Percentiles rank a stretch among this genome's conserved stretches.
These are phyloP conservation scores for Ophiocordyceps camponoti-floridani DNA, from an alignment of 2,329 filamentous ascomycete genomes.

Conservation along the genomic window DNA sequence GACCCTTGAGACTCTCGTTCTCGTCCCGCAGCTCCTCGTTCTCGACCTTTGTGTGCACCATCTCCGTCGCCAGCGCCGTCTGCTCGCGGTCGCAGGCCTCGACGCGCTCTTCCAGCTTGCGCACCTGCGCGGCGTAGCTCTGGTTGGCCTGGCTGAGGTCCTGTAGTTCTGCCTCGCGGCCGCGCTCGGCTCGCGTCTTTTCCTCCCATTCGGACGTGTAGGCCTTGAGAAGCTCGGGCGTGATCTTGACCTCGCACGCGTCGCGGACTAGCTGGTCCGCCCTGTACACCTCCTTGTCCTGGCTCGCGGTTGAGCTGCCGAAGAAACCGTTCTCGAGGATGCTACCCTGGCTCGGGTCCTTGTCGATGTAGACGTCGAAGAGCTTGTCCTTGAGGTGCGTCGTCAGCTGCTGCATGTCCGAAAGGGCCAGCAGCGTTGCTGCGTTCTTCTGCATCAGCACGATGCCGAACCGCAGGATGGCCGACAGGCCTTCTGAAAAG, in stretches of 20 bases:
- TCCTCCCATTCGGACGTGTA: constrained; percentile 90
- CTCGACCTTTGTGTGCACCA: constrained; percentile 83
- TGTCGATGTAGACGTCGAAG: constrained; percentile 95
- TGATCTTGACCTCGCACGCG: constrained; percentile 74
- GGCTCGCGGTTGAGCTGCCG: constrained; percentile 70
- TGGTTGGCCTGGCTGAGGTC: constrained; percentile 48
- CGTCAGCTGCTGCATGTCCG: constrained; percentile 79
- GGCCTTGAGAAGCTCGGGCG: constrained; percentile 59
- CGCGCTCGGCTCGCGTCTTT: constrained; percentile 64
- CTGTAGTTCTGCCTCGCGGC: constrained; percentile 67
- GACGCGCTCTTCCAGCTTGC: constrained; percentile 69
- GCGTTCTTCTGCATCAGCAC: constrained; percentile 94
- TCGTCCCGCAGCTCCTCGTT: constrained; percentile 80
- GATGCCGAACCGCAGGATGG: constrained; percentile 86
- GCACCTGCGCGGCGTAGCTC: constrained; percentile 57
- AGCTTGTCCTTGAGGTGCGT: constrained; percentile 83
- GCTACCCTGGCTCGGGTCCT: constrained; percentile 77
- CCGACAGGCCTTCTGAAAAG: constrained; percentile 78
- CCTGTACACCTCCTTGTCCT: constrained; percentile 90
- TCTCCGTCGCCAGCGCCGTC: constrained; percentile 73
- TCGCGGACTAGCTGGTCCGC: constrained; percentile 88
- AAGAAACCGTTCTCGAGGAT: constrained; percentile 96
- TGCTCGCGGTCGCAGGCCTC: constrained; percentile 84
- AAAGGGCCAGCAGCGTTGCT: constrained; percentile 58
- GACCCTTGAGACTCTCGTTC: constrained; percentile 72